Evolutionary conservation across 1,139 yeast genomes (phyloP), one percentile per base, ranked within the genome.

Genomic region (Debaryomyces sp.): DNA sequence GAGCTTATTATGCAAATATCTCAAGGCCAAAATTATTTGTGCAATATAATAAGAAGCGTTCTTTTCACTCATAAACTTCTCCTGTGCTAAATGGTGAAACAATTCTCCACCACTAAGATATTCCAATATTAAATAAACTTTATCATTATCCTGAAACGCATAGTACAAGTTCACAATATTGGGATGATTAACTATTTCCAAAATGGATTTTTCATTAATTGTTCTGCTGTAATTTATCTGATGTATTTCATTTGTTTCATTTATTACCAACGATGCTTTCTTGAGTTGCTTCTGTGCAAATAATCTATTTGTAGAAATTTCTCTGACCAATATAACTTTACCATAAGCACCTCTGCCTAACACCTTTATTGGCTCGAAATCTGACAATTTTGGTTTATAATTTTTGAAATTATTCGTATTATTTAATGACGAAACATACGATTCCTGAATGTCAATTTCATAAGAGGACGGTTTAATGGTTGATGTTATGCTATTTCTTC

Each of bases 281-380:
- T 83, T 85, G 58, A 91, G 73, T 61, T 91, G 96, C 62, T 92
- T 91, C 72, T 89, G 96, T 0, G 98, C 97, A 72, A 84, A 92
- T 10, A 91, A 69, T 52, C 80, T 77, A 0, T 89, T 89, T 0
- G 90, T 83, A 7, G 78, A 59, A 46, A 65, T 67, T 60, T 89
- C 92, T 48, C 84, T 79, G 0, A 91, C 97, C 9, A 91, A 69
- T 18, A 89, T 63, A 2, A 91, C 98, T 63, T 89, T 90, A 5
- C 98, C 97, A 59, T 89, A 91, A 1, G 96, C 91, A 3, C 97
- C 97, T 54, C 85, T 82, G 0, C 97, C 97, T n/a, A 91, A 72
- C 0, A 90, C 95, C 64, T 84, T 87, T 9, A 91, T 68, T 2
- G 89, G 88, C 54, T 81, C 85, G 59, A 91, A 91, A 63, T 91